Evolutionary conservation across 495 filamentous ascomycete species (phyloP), one percentile per base, ranked within the genome.

Genomic region (Aspergillus indologenus): DNA sequence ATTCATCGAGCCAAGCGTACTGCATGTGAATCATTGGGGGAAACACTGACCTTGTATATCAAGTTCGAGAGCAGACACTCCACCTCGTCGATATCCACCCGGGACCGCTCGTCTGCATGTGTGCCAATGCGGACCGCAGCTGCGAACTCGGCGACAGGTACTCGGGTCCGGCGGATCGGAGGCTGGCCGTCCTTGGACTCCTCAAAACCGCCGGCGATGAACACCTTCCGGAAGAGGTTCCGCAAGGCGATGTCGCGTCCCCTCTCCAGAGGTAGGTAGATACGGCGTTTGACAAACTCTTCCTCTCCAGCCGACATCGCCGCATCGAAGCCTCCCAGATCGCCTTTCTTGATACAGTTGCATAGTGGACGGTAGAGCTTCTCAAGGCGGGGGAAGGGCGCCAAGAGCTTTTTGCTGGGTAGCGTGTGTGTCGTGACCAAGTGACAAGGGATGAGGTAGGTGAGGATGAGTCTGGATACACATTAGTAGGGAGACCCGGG

Each of bases 21-120:
- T 1, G 26, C 17, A 49, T 18, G 23, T 5, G 8, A 45, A 22
- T 5, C 8, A 17, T 14, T 20, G 8, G 42, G 26, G 26, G 26
- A 3, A 29, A 17, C n/a, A 63, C 85, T 65, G 69, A 94, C 91
- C 83, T 96, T 98, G 76, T 98, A 98, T 42, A 98, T 96, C 79
- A 95, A 86, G 65, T 96, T 96, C 6, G 95, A 90, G 62, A 98
- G 63, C 59, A 97, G 68, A 72, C 95, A 98, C 75, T 98, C 94
- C 20, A 98, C 92, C 73, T 98, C 94, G 71, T 98, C 94, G 20
- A 79, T 81, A 61, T 97, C 92, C 42, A 94, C 77, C 12, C 79
- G 80, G 63, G 86, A 82, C 51, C 83, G 79, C 43, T 80, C 82
- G 14, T 83, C 85, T 12, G 73, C 69, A 61, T 77, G 69, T 8